Conservation (phyloP, 306 rosid genomes). For the Acacia confusa region DNA sequence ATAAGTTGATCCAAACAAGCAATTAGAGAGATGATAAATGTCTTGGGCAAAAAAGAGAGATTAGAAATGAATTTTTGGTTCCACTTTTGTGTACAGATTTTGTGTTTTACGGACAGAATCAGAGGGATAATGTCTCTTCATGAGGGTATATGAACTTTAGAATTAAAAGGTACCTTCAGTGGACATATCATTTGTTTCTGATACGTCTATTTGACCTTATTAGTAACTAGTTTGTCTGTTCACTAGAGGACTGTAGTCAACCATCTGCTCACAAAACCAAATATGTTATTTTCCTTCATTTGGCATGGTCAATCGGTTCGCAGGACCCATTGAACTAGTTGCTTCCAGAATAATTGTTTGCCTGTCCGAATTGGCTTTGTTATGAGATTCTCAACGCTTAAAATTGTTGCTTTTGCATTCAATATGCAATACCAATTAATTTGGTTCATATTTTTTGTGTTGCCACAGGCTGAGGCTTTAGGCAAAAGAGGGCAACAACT, state of each 20-base stretch:
- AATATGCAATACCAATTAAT: background rate
- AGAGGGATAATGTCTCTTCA: background rate
- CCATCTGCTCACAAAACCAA: background rate
- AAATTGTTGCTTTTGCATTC: background rate
- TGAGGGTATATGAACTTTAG: background rate
- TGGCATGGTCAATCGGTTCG: background rate
- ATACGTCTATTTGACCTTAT: background rate
- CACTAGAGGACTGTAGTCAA: background rate
- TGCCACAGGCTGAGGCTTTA: constrained; percentile 63
- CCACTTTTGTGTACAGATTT: background rate
- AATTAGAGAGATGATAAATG: background rate
- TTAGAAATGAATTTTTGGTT: background rate
- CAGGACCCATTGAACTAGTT: background rate
- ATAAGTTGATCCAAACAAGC: too few species aligned
- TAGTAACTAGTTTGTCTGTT: background rate
- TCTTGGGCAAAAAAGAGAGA: background rate
- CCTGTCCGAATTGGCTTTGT: background rate
- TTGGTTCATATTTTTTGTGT: constrained; percentile 21
- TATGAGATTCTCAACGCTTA: background rate
- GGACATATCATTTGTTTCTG: background rate
- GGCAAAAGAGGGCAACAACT: constrained; percentile 75
- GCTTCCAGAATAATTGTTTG: background rate
- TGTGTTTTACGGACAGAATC: background rate
- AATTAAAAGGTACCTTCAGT: background rate
- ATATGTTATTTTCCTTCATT: background rate